Evolutionary conservation across 2,329 filamentous ascomycete genomes (phyloP), one percentile per base, ranked within the genome.

Genomic region (Incumbomyces lentus): DNA sequence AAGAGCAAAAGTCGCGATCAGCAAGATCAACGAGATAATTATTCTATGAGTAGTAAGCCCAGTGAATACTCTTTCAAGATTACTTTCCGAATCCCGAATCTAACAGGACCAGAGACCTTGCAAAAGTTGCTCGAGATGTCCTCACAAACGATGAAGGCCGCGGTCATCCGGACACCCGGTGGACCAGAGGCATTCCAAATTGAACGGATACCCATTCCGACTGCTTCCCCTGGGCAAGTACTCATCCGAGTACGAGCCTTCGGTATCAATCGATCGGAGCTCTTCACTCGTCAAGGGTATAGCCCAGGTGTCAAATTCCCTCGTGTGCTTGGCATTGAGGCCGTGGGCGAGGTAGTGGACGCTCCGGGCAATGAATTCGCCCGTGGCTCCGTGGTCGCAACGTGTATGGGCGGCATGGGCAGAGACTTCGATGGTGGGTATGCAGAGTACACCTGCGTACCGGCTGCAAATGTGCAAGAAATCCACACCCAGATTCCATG

Each of bases 331-430:
- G 69, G 70, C 33, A 72, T 73, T 52, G 70, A 73, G 59, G 68
- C 67, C 14, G 59, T 64, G 7, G 71, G 71, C 1, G 51, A 60
- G 6, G 63, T 72, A 2, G 67, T 61, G 13, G 52, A 57, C n/a
- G 63, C 62, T 14, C 57, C 58, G 1, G 43, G 57, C 5, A 51
- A 56, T 2, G 58, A 62, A 22, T 68, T 72, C 47, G 50, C 60
- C 12, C 48, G 59, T 35, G 71, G 69, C 1, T 59, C 62, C 10
- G 59, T 64, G 13, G 68, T 73, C 1, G 68, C 68, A 1, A 73
- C 69, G 2, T 66, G 64, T 13, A 72, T 74, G 68, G 71, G 71
- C 6, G 71, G 70, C 1, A 64, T 75, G 59, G 70, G 71, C 1
- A 55, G 69, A 6, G 56, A 58, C 13, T 70, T 72, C 44, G 66